Conservation (phyloP, 2,329 filamentous ascomycete species). For the Calonectria montana region DNA sequence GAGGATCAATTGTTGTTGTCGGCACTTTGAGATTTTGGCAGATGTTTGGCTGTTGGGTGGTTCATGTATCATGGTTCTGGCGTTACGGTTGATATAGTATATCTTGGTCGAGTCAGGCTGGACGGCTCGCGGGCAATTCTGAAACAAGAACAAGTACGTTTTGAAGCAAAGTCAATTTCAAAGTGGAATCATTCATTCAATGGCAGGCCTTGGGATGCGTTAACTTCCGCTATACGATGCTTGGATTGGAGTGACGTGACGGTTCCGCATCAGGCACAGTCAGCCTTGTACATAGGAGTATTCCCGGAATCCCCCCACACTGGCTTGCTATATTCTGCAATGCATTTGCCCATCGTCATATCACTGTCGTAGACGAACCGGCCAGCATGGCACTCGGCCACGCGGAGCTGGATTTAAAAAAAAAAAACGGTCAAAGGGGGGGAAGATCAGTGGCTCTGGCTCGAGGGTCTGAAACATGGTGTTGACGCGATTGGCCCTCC, state of each 20-base stretch:
- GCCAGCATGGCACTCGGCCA: background rate
- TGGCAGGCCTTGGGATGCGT: background rate
- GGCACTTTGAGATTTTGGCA: background rate
- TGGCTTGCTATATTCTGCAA: background rate
- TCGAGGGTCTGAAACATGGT: background rate
- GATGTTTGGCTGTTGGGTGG: background rate
- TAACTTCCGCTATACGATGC: background rate
- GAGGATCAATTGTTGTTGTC: background rate
- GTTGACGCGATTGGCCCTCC: background rate
- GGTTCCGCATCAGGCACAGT: background rate
- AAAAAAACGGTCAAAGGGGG: background rate
- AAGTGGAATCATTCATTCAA: background rate
- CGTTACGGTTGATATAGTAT: constrained; percentile 9
- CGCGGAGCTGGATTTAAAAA: background rate
- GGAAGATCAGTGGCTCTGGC: background rate
- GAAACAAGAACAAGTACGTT: constrained; percentile 11
- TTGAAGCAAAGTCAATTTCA: constrained; percentile 6
- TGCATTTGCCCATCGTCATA: constrained; percentile 1
- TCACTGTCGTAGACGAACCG: background rate
- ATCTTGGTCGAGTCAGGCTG: background rate
- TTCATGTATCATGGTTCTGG: constrained; percentile 17
- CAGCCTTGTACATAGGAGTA: background rate
- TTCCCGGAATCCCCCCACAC: background rate
- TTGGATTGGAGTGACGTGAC: background rate
- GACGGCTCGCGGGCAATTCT: background rate